Conservation (phyloP, 2,329 filamentous ascomycete genomes). For the Fusarium fujikuroi region DNA sequence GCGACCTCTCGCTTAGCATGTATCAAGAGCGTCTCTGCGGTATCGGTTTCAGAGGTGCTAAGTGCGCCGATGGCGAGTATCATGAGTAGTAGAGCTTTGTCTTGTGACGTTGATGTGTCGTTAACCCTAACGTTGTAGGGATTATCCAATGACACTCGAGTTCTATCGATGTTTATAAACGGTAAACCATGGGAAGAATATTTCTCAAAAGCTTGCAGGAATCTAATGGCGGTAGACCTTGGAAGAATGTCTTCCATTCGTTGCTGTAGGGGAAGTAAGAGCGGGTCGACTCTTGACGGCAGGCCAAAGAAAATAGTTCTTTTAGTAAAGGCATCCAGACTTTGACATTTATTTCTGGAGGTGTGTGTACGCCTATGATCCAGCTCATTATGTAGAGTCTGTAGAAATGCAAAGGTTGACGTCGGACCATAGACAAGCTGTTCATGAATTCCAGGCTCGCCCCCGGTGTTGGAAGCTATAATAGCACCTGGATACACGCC, state of each 20-base stretch:
- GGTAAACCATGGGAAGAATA: not conserved
- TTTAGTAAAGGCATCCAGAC: not conserved
- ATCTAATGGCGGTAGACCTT: fast-evolving
- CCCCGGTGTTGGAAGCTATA: not conserved
- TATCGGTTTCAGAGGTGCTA: too few species aligned
- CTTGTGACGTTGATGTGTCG: fast-evolving
- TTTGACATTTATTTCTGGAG: not conserved
- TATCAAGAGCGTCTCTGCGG: too few species aligned
- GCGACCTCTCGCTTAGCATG: too few species aligned
- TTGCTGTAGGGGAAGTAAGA: too few species aligned
- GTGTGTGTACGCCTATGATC: fast-evolving
- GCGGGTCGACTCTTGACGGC: too few species aligned
- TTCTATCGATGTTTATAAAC: fast-evolving
- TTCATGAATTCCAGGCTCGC: fast-evolving
- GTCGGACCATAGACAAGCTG: not conserved
- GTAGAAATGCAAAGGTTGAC: not conserved
- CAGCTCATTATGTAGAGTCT: not conserved
- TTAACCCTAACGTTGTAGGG: not conserved
- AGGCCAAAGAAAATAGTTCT: too few species aligned
- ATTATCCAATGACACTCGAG: fast-evolving
- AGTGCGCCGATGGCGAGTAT: not conserved
- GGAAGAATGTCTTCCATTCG: not conserved
- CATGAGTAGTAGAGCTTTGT: not conserved
- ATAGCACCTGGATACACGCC: too few species aligned
- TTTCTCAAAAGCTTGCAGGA: fast-evolving